phyloP scores from a whole-genome alignment of 495 filamentous ascomycete species.

The Penicillium arizonense region DNA sequence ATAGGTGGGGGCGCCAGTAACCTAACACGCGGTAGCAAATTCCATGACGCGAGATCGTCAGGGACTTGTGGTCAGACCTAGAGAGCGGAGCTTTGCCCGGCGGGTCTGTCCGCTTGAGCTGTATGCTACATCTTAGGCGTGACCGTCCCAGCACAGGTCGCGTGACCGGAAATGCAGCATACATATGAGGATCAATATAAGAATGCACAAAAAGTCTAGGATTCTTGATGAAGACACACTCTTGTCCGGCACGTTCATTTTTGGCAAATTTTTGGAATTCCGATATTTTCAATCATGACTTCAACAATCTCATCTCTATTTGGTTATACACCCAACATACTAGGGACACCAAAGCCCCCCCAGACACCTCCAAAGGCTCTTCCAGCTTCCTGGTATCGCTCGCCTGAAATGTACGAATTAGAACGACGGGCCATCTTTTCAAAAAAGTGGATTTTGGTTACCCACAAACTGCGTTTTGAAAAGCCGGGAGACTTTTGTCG shows the following conservation, averaged over 20 bases:
- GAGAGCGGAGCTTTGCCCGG: too few relatives aligned
- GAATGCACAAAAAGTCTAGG: not conserved
- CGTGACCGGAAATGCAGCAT: too few relatives aligned
- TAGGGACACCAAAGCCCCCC: slow-evolving; percentile 3
- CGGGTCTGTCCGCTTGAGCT: too few relatives aligned
- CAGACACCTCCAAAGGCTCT: slow-evolving; percentile 34
- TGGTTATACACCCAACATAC: slow-evolving; percentile 14
- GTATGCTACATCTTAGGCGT: too few relatives aligned
- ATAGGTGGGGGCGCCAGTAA: too few relatives aligned
- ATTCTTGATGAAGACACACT: not conserved
- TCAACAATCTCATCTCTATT: slow-evolving; percentile 19
- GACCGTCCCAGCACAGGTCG: too few relatives aligned
- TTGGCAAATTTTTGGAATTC: too few relatives aligned
- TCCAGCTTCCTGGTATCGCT: slow-evolving; percentile 50
- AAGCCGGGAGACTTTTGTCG: slow-evolving; percentile 48
- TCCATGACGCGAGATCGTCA: too few relatives aligned
- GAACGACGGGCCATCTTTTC: slow-evolving; percentile 53
- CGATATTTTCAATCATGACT: slow-evolving; percentile 8
- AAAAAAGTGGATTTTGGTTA: slow-evolving; percentile 49
- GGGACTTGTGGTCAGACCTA: too few relatives aligned
- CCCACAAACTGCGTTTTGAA: slow-evolving; percentile 43
- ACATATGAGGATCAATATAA: too few relatives aligned
- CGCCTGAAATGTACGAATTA: slow-evolving; percentile 48
- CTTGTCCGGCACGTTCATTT: too few relatives aligned
- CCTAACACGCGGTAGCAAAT: too few relatives aligned